Evolutionary conservation across 805 yeast species (phyloP).

Genomic region (Teunomyces gatunensis): DNA sequence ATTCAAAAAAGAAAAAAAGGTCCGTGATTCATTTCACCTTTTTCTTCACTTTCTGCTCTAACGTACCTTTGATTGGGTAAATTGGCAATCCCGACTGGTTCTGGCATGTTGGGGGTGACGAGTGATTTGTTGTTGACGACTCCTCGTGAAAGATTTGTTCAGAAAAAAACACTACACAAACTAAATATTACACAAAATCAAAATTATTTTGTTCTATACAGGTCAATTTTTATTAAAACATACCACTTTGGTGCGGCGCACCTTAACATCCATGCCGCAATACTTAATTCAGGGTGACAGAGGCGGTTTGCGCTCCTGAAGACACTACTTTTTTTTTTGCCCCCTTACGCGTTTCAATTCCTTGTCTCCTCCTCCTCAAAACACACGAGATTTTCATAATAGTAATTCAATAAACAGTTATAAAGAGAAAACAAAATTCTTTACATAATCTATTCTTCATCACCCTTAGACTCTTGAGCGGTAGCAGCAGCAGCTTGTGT

Average conservation of each 20-base stretch:
- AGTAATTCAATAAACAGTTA: slow-evolving; percentile 2
- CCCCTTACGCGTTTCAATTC: not conserved
- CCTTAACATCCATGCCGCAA: not conserved
- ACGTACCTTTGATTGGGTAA: slow-evolving; percentile 71
- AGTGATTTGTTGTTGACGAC: not conserved
- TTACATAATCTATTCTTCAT: slow-evolving; percentile 23
- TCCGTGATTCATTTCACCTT: no score
- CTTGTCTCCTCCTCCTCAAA: not conserved
- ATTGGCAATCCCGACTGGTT: slow-evolving; percentile 68
- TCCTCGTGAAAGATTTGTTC: slow-evolving; percentile 1
- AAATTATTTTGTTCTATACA: not conserved
- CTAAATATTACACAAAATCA: slow-evolving; percentile 1
- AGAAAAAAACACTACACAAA: not conserved
- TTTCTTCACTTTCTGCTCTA: no score
- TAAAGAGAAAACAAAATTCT: slow-evolving; percentile 3
- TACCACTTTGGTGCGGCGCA: not conserved
- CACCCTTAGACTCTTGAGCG: slow-evolving; percentile 15
- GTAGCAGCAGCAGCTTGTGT: slow-evolving; percentile 14
- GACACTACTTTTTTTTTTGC: not conserved
- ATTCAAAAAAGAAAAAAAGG: no score
- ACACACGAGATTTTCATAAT: not conserved
- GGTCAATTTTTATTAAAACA: not conserved
- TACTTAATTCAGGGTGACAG: not conserved
- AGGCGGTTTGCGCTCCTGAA: not conserved
- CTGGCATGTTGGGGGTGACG: slow-evolving; percentile 33